A percentile compares a stretch with the other conserved stretches of the same genome.
These are phyloP conservation scores for Tulasnella sp. DNA, from an alignment of 768 basidiomycete species.

Conservation along the genomic window DNA sequence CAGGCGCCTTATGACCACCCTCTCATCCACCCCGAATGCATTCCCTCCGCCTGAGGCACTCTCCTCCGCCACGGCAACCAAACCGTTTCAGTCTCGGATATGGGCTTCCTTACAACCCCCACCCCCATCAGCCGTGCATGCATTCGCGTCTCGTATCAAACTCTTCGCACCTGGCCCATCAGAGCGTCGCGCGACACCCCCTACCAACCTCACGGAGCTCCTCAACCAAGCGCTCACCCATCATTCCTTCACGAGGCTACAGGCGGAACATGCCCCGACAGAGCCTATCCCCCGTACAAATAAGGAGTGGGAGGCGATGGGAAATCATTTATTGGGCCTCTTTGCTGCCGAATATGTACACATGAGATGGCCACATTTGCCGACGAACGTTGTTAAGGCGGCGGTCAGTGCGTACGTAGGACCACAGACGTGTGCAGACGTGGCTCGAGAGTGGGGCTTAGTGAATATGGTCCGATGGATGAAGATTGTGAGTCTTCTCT, in stretches of 20 bases:
- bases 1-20: slow-evolving; percentile 3
- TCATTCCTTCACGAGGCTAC: slow-evolving; percentile 50
- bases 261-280: slow-evolving; percentile 46
- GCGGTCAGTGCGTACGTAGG: slow-evolving; percentile 90
- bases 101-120: slow-evolving; percentile 68
- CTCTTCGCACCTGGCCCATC: slow-evolving; percentile 37
- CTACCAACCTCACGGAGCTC: slow-evolving; percentile 1
- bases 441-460: slow-evolving; percentile 81
- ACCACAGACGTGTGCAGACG: slow-evolving; percentile 65
- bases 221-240: slow-evolving; percentile 63
- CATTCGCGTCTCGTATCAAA: slow-evolving; percentile 69
- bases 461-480: slow-evolving; percentile 72
- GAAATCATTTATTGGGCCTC: slow-evolving; percentile 82
- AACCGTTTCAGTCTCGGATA: slow-evolving; percentile 14
- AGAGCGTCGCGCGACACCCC: not conserved
- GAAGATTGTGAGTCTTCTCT: slow-evolving; percentile 46
- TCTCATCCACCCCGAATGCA: slow-evolving; percentile 12
- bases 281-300: slow-evolving; percentile 53
- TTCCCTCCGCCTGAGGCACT: slow-evolving; percentile 17
- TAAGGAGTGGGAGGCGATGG: slow-evolving; percentile 60
- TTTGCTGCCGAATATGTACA: slow-evolving; percentile 80
- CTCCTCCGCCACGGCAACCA: slow-evolving; percentile 8
- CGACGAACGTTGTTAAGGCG: slow-evolving; percentile 82
- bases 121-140: slow-evolving; percentile 56
- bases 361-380: slow-evolving; percentile 76